Evolutionary conservation across 1,139 yeast genomes (phyloP), one percentile per base, ranked within the genome.

Genomic region (Kodamaea sp.): DNA sequence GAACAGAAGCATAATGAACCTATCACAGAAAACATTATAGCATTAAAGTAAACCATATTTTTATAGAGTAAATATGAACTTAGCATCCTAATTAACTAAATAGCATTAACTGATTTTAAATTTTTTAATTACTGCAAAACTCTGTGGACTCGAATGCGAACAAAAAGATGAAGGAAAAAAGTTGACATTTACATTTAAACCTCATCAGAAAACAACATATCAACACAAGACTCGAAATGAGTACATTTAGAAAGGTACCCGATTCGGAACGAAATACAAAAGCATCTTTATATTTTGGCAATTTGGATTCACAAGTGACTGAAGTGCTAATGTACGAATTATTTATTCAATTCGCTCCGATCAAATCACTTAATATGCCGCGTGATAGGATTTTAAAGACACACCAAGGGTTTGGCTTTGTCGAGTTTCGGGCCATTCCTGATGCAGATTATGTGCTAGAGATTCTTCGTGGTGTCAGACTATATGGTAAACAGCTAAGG

Each of bases 391-490:
- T 88, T 5, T 65, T 79, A 31, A 78, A 78, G 44, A 69, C 76
- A 2, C 89, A 84, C 53, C 95, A 84, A 54, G 97, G 97, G 11
- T 92, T 71, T 62, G 97, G 96, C 8, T 92, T 92, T 62, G 82
- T 86, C 2, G 95, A 87, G 55, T 83, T 85, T 52, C 64, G 70
- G 39, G 67, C 72, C 8, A 64, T 65, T 2, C 67, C 62, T 20
- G 96, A 89, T 52, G 84, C 87, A 0, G 84, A 80, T 10, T 92
- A 90, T 54, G 88, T 82, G 1, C 60, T 75, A 28, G 72, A 75
- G 43, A 63, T 86, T 1, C 62, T 87, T 55, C 71, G 76, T 43
- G 87, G 87, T 2, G 68, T 84, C 2, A 63, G 79, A 33, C 62
- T 92, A 29, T 86, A 62, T 53, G 89, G 86, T 1, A 80, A 82